Percentiles rank a stretch among this genome's conserved stretches.
Evolutionary conservation across 2,329 filamentous ascomycete species (phyloP).

Genomic region (Macrophomina tecta): DNA sequence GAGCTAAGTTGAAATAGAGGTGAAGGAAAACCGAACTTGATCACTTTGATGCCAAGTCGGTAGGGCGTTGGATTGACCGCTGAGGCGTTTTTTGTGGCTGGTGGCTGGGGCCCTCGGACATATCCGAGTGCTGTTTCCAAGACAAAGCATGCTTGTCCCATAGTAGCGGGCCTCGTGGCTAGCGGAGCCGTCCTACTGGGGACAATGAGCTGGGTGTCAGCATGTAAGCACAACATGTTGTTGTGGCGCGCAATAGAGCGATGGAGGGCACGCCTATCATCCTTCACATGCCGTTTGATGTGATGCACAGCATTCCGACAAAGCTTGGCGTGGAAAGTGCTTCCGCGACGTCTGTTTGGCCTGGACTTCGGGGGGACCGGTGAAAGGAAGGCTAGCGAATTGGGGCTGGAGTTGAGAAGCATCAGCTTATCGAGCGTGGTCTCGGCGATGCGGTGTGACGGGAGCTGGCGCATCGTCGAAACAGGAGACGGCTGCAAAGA

Average conservation of each 20-base stretch:
- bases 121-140: neutral
- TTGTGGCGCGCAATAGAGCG: neutral
- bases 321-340: constrained; percentile 1
- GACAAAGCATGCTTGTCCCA: neutral
- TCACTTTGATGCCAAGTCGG: neutral
- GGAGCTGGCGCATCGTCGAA: neutral
- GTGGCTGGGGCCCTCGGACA: neutral
- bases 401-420: neutral
- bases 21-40: neutral
- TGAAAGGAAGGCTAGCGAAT: constrained; percentile 1
- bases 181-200: neutral
- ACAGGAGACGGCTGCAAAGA: neutral
- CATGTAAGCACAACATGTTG: constrained; percentile 3
- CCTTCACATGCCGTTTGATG: constrained; percentile 10
- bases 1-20: constrained; percentile 5
- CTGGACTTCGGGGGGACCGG: neutral
- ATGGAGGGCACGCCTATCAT: neutral
- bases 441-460: constrained; percentile 9
- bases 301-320: neutral
- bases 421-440: constrained; percentile 11
- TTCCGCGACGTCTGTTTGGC: constrained; percentile 4
- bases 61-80: constrained; percentile 12
- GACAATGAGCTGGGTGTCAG: neutral
- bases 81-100: constrained; percentile 11
- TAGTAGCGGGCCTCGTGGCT: neutral